Percentiles rank a stretch among this genome's conserved stretches.
phyloP scores from a whole-genome alignment of 202 grass and related monocot genomes.

The Elaeis oleifera region DNA sequence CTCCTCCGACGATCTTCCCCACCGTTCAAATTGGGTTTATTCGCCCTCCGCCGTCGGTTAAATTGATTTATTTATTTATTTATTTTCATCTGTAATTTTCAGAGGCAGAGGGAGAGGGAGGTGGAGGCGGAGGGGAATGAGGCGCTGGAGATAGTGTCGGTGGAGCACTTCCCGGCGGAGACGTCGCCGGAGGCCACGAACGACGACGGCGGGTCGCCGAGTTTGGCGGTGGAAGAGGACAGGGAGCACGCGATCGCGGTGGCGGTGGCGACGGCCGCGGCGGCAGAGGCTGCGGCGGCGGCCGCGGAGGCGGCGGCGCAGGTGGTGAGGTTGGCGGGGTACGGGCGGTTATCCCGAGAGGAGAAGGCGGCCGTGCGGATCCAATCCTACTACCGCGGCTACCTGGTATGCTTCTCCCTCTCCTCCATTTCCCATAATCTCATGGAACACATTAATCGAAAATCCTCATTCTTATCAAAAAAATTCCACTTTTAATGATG shows the following conservation, averaged over 20 bases:
- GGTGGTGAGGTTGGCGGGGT: conserved; percentile 45
- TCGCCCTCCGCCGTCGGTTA: too few species aligned
- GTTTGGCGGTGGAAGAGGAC: neutral
- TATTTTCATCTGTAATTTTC: neutral
- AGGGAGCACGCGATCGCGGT: conserved; percentile 14
- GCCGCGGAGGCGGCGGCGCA: conserved; percentile 52
- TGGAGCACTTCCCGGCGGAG: conserved; percentile 65
- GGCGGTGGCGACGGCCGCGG: conserved; percentile 28
- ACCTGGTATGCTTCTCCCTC: conserved; percentile 35
- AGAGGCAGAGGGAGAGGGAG: conserved; percentile 14
- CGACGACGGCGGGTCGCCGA: conserved; percentile 3
- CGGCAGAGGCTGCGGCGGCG: conserved; percentile 31
- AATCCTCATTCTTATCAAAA: too few species aligned
- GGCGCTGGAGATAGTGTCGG: conserved; percentile 51
- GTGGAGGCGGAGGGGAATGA: conserved; percentile 15
- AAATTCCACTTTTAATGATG: too few species aligned
- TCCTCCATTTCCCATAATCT: too few species aligned
- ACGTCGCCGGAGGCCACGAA: conserved; percentile 47
- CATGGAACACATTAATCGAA: too few species aligned
- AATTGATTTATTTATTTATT: neutral
- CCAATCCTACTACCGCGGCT: conserved; percentile 71
- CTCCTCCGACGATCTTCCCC: too few species aligned
- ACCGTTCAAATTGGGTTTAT: too few species aligned
- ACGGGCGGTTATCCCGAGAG: conserved; percentile 35
- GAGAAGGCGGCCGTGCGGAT: conserved; percentile 62